These are phyloP conservation scores for Fusarium humuli DNA, from an alignment of 2,329 filamentous ascomycete species.

Conservation along the genomic window DNA sequence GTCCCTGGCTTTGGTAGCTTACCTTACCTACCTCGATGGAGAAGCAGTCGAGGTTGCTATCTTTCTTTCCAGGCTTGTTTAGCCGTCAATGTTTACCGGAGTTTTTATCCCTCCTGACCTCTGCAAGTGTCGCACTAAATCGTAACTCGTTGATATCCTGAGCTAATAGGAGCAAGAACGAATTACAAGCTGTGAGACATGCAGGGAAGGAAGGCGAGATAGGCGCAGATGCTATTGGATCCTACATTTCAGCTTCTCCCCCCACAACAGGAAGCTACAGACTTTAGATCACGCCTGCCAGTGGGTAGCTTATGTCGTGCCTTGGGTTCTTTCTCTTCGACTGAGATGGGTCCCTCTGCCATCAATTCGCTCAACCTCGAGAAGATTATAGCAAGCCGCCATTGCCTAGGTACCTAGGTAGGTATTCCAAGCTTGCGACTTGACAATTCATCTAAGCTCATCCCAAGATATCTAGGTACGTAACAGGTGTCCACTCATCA, in stretches of 20 bases:
- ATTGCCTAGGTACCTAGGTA: neutral
- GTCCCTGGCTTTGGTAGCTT: constrained; percentile 40
- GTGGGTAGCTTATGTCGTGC: neutral
- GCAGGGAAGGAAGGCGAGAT: constrained; percentile 15
- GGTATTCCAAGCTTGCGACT: neutral
- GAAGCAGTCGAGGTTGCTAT: constrained; percentile 16
- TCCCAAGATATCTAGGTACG: neutral
- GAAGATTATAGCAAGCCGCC: neutral
- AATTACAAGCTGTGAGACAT: constrained; percentile 22
- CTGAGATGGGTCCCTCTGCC: neutral
- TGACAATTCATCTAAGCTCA: constrained; percentile 13
- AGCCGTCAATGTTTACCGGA: constrained; percentile 13
- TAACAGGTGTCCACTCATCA: neutral
- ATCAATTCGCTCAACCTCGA: neutral
- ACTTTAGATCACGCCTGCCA: neutral
- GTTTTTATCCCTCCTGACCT: constrained; percentile 27
- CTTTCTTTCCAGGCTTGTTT: neutral
- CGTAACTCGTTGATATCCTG: neutral
- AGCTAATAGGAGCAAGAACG: neutral
- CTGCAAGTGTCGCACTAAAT: constrained; percentile 11
- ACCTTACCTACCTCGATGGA: constrained; percentile 8
- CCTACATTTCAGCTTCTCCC: constrained; percentile 18
- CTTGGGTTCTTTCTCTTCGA: neutral
- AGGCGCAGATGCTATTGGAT: constrained; percentile 20
- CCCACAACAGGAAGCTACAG: constrained; percentile 21